Evolutionary conservation across 164 flowering plant genomes (phyloP).

Genomic region (Aristolochia fimbriata): DNA sequence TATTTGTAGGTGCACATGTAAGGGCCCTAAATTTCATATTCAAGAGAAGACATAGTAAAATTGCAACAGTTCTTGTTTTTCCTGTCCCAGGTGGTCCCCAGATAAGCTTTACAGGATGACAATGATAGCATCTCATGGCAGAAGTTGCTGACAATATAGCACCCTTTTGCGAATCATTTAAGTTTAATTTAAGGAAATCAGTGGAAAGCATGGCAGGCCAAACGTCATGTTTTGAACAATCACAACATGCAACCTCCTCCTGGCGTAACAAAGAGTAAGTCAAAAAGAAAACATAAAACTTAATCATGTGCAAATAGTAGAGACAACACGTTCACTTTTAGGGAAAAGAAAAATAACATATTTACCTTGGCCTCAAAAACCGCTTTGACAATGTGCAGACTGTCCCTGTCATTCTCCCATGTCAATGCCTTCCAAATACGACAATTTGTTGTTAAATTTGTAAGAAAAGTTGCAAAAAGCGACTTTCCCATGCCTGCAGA

Average conservation of each 20-base stretch:
- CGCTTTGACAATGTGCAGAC: constrained; percentile 7
- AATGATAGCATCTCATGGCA: constrained; percentile 21
- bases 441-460: constrained; percentile 33
- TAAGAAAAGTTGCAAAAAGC: constrained; percentile 34
- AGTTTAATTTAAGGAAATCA: neutral
- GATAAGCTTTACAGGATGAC: constrained; percentile 37
- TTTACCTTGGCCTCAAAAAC: neutral
- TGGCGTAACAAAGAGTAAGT: too few species aligned
- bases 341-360: too few species aligned
- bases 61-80: constrained; percentile 52
- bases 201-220: constrained; percentile 3
- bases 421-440: constrained; percentile 50
- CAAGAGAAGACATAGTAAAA: constrained; percentile 31
- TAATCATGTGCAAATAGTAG: too few species aligned
- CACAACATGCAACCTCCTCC: too few species aligned
- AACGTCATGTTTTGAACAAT: too few species aligned
- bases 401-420: constrained; percentile 8
- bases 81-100: constrained; percentile 94
- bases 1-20: constrained; percentile 68
- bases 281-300: too few species aligned
- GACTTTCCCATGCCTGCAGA: constrained; percentile 15
- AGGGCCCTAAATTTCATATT: constrained; percentile 34
- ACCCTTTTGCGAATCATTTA: constrained; percentile 51
- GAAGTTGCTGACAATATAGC: constrained; percentile 33
- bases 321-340: too few species aligned